phyloP scores from a whole-genome alignment of 805 yeast genomes.

The Myxozyma neglecta region DNA sequence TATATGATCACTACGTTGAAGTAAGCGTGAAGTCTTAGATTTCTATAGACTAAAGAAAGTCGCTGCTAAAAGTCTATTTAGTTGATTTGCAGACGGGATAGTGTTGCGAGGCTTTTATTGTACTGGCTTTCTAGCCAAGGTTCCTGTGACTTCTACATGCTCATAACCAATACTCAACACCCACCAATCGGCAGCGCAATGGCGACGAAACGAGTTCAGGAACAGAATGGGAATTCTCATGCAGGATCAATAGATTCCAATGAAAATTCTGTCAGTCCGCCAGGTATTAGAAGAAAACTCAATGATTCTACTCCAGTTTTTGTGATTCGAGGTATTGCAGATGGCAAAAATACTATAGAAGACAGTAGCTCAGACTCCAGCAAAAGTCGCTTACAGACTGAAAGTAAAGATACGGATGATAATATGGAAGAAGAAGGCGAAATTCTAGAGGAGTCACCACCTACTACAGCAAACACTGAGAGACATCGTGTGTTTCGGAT shows the following conservation, averaged over 20 bases:
- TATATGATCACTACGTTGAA: too few relatives aligned
- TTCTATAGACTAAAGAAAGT: too few relatives aligned
- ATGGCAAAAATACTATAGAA: not conserved
- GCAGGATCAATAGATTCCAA: not conserved
- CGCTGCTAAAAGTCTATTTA: too few relatives aligned
- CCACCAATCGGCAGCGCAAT: too few relatives aligned
- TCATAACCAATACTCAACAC: too few relatives aligned
- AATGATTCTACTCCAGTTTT: not conserved
- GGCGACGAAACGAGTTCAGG: not conserved
- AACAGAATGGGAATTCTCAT: not conserved
- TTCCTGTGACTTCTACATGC: too few relatives aligned
- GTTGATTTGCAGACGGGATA: too few relatives aligned
- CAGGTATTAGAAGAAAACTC: not conserved
- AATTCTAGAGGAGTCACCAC: not conserved
- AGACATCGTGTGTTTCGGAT: not conserved
- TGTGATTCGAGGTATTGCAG: not conserved
- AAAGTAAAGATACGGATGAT: not conserved
- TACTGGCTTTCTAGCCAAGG: too few relatives aligned
- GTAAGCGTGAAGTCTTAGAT: too few relatives aligned
- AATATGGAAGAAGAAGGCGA: slow-evolving; percentile 7
- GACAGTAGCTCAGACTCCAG: not conserved
- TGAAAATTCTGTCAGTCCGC: not conserved
- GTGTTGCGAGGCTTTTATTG: too few relatives aligned
- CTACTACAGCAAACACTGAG: not conserved
- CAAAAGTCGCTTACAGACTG: too few relatives aligned